Base-by-base conservation (phyloP, 805 yeast species). In the Saccharomycopsis synnaedendra region DNA sequence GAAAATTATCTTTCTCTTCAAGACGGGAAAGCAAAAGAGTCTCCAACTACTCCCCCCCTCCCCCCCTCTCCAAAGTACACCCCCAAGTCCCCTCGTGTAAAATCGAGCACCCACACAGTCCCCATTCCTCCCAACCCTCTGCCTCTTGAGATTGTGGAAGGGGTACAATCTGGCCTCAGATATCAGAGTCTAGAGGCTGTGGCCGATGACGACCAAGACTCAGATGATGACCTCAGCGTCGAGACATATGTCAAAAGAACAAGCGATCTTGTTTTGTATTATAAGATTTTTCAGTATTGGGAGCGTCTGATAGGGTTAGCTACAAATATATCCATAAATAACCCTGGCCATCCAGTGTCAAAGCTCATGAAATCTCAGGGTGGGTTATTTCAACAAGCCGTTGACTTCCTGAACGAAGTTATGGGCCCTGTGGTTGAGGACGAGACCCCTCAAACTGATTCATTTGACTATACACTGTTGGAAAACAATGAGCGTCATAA, bases 211-310 rank as follows among this genome's bases (percentile, higher is more conserved):
- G 41, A 46, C 19, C 19, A 19, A 19, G 19, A 19, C 19, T 19
- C 19, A 19, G 36, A 28, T 6, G 37, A 45, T 4, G 44, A 45
- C 32, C 37, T 44, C 30, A 40, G 34, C 11, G 9, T 35, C 7
- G 48, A 41, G 33, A 37, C 42, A 3, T 44, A 32, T 33, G 46
- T 41, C 32, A 49, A 44, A 31, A 34, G n/a, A n/a, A 39, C 51
- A 32, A 49, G 36, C 29, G 55, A 52, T 41, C 47, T 49, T 41
- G 42, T 52, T 28, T 32, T 52, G 4, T 50, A 52, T 32, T 52
- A 46, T 32, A 44, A 49, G 28, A 32, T 52, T 6, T 52, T 48
- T 37, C 38, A 36, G 5, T 47, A 44, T 37, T 37, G 49, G 29
- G 33, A 31, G 10, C 8, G 33, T 31, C 33, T 32, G 6, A 32